These are phyloP conservation scores for Cicer chorassanicum DNA, from an alignment of 306 rosid genomes.

Conservation along the genomic window DNA sequence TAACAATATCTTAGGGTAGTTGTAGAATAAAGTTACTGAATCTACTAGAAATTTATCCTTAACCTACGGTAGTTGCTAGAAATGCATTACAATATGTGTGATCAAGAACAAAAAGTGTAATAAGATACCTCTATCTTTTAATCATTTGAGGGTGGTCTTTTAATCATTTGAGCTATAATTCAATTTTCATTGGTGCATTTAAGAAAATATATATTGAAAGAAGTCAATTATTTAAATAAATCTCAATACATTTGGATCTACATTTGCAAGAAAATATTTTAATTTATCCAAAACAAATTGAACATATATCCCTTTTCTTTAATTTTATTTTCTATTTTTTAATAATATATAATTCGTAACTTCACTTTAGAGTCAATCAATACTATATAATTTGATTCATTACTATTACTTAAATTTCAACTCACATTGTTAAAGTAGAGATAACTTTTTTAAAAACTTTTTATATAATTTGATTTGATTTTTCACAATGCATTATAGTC, in stretches of 20 bases:
- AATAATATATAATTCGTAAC: neutral
- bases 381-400: slow-evolving; percentile 25
- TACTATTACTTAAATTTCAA: slow-evolving; percentile 21
- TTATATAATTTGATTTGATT: slow-evolving; percentile 33
- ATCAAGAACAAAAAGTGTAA: neutral
- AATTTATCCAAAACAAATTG: too few relatives aligned
- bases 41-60: neutral
- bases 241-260: too few relatives aligned
- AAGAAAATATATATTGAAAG: too few relatives aligned
- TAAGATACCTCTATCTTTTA: too few relatives aligned
- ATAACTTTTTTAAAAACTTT: neutral
- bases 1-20: slow-evolving; percentile 32
- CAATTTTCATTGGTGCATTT: too few relatives aligned
- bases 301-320: too few relatives aligned
- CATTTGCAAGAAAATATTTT: too few relatives aligned
- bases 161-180: too few relatives aligned
- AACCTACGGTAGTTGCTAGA: neutral
- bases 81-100: neutral
- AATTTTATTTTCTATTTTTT: neutral
- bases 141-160: too few relatives aligned
- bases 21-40: slow-evolving; percentile 27
- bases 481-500: slow-evolving; percentile 32
- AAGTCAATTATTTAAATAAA: too few relatives aligned
- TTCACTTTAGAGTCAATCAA: neutral
- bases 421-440: slow-evolving; percentile 1